These are phyloP conservation scores for Ogataea glucozyma DNA, from an alignment of 805 yeast species.

Conservation along the genomic window DNA sequence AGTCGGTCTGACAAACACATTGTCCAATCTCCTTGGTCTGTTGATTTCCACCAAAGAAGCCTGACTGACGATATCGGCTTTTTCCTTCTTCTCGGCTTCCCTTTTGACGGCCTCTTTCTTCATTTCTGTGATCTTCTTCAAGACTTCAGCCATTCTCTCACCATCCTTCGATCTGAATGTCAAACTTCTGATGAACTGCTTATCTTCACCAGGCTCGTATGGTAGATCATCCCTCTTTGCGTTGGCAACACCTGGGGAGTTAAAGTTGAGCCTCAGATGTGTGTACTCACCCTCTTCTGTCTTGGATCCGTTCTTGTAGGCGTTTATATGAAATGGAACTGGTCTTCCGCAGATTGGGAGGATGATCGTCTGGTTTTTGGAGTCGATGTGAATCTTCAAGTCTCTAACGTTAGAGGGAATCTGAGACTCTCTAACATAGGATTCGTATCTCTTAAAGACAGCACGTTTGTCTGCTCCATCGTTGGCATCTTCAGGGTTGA, in stretches of 20 bases:
- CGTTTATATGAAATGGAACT: conserved; percentile 94
- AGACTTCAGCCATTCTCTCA: conserved; percentile 86
- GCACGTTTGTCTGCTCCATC: conserved; percentile 61
- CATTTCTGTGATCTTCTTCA: conserved; percentile 86
- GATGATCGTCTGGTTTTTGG: conserved; percentile 83
- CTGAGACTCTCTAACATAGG: conserved; percentile 91
- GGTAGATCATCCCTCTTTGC: conserved; percentile 80
- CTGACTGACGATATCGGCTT: conserved; percentile 93
- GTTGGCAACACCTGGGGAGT: conserved; percentile 77
- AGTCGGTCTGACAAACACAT: conserved; percentile 88
- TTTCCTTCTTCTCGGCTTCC: conserved; percentile 85
- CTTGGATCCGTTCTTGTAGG: conserved; percentile 92
- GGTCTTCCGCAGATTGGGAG: conserved; percentile 94
- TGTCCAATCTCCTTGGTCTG: conserved; percentile 83
- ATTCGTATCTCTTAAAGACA: conserved; percentile 89
- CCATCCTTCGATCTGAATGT: conserved; percentile 88
- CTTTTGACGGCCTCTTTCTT: conserved; percentile 89
- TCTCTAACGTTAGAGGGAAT: conserved; percentile 83
- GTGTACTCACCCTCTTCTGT: conserved; percentile 96
- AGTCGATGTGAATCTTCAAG: conserved; percentile 82
- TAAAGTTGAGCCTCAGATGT: conserved; percentile 84
- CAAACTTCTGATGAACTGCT: conserved; percentile 81
- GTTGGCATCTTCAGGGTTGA: conserved; percentile 74
- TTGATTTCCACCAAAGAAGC: conserved; percentile 83
- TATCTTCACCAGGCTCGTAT: conserved; percentile 84